Conservation (phyloP, 225 moss, liverwort and hornwort genomes). For the Rhytidiadelphus loreus region DNA sequence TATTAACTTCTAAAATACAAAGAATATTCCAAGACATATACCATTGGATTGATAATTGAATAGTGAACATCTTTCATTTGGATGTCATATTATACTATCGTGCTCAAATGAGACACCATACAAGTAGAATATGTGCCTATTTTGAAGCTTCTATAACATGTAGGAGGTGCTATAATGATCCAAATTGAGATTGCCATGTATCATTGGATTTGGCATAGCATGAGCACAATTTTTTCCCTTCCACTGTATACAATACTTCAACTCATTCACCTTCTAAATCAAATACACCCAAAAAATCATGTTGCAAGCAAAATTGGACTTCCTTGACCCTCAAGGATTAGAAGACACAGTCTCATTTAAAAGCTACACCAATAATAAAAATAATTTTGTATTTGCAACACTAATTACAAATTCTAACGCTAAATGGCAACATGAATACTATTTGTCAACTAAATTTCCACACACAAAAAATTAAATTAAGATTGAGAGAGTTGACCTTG, state of each 20-base stretch:
- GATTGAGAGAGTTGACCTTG: rapidly evolving
- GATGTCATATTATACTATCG: neutral
- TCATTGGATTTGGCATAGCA: neutral
- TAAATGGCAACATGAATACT: neutral
- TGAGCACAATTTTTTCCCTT: neutral
- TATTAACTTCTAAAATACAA: neutral
- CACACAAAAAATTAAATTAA: neutral
- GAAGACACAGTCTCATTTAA: rapidly evolving
- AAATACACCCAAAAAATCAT: neutral
- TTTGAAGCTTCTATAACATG: neutral
- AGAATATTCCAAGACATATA: neutral
- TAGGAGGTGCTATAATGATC: neutral
- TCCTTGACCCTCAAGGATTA: rapidly evolving
- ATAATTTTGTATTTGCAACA: neutral
- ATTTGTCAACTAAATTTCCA: neutral
- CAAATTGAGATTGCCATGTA: neutral
- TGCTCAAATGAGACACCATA: neutral
- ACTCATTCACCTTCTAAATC: neutral
- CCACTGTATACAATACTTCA: neutral
- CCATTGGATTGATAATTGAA: neutral
- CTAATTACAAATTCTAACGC: neutral
- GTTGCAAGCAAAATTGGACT: neutral
- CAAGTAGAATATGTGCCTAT: neutral
- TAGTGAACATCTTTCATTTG: neutral
- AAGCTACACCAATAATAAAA: neutral